Evolutionary conservation across 768 basidiomycete genomes (phyloP), one percentile per base, ranked within the genome.

Genomic region (Boletus coccyginus): DNA sequence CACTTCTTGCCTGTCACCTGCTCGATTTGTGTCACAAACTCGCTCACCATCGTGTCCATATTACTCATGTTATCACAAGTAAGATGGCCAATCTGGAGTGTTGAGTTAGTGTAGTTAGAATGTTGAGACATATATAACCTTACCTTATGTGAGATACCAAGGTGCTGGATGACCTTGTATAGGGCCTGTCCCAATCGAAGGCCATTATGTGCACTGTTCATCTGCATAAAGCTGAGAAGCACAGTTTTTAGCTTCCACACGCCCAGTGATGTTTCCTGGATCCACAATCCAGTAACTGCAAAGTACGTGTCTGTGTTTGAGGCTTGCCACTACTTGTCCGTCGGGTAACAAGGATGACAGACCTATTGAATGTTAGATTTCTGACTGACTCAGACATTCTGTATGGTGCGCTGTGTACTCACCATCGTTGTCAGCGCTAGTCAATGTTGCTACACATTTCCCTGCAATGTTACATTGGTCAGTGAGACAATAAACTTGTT

Each of bases 181-280:
- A 80, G 59, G 1, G 73, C 76, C 33, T 73, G 72, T 0, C 76
- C 73, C 1, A 79, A 65, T 0, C 59, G 62, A n/a, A 35, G 21
- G 0, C 78, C 77, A 58, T 72, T 64, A 50, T 81, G 77, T 0
- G 72, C 59, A 11, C 60, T 69, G 53, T 80, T 79, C 41, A 81
- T 56, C 12, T 59, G 63, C 0, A 56, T 62, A 35, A 78, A 80
- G 0, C 73, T 73, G 5, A 78, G 45, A 0, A 80, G 60, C 0
- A 66, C 66, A 4, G 17, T 59, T 1, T 59, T 31, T 0, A 60
- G 1, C n/a, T 46, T 38, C 58, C 55, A 61, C 2, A 31, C 0
- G 2, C 21, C 6, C 1, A 21, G 27, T 7, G 5, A 3, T 0
- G 0, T 1, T 16, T 47, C 36, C 10, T 39, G 10, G 1, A 44